These are phyloP conservation scores for Euphorbia celastroides DNA, from an alignment of 441 rosid genomes.

Conservation along the genomic window DNA sequence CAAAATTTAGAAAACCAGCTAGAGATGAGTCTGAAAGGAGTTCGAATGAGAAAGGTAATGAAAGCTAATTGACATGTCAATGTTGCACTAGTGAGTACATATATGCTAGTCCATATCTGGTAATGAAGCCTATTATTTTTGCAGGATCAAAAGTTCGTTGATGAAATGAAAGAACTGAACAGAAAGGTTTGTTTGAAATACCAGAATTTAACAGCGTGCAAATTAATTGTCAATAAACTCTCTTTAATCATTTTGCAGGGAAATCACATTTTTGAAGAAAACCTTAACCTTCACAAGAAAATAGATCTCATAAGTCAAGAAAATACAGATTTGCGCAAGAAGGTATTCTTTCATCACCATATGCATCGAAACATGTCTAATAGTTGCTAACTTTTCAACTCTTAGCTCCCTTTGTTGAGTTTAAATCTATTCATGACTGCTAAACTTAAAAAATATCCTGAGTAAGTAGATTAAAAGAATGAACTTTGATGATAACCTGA, in stretches of 20 bases:
- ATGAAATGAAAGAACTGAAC: slow-evolving; percentile 64
- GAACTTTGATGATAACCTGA: not conserved
- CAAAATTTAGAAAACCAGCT: slow-evolving; percentile 74
- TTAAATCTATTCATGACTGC: not conserved
- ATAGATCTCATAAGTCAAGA: slow-evolving; percentile 46
- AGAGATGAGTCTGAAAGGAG: slow-evolving; percentile 60
- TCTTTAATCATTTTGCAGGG: slow-evolving; percentile 40
- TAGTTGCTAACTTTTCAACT: not conserved
- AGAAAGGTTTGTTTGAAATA: slow-evolving; percentile 46
- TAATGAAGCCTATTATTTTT: slow-evolving; percentile 8
- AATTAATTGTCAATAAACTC: not conserved
- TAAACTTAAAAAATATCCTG: not conserved
- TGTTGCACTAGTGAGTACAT: not conserved
- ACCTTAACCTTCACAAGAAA: slow-evolving; percentile 51
- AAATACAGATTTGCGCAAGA: slow-evolving; percentile 50
- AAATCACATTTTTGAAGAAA: slow-evolving; percentile 54
- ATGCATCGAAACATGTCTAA: not conserved
- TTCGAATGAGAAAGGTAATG: slow-evolving; percentile 64
- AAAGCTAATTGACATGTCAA: not conserved
- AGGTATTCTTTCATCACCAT: slow-evolving; percentile 38
- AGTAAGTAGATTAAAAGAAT: not conserved
- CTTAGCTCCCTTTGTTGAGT: not conserved
- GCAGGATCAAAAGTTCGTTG: slow-evolving; percentile 50
- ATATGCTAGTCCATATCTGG: not conserved
- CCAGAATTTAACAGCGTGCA: slow-evolving; percentile 3